A percentile compares a stretch with the other conserved stretches of the same genome.
Evolutionary conservation across 1,139 yeast species (phyloP).

Genomic region (Geotrichum australiense): DNA sequence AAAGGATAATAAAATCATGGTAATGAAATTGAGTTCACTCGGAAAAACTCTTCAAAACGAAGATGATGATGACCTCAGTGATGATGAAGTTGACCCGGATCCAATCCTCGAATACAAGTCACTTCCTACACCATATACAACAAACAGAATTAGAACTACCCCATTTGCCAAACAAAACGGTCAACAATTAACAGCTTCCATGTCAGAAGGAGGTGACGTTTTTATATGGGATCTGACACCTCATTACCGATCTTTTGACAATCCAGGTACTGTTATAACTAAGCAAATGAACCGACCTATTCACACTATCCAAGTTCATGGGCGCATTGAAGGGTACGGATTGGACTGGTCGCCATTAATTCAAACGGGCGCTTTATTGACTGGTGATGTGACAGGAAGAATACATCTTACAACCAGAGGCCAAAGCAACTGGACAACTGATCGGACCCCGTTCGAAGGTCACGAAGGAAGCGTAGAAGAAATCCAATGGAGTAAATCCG

Average conservation of each 20-base stretch:
- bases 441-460: conserved; percentile 60
- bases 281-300: conserved; percentile 71
- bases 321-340: conserved; percentile 96
- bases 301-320: conserved; percentile 81
- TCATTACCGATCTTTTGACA: conserved; percentile 76
- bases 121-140: conserved; percentile 70
- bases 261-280: conserved; percentile 79
- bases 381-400: conserved; percentile 88
- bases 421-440: conserved; percentile 78
- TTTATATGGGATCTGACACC: conserved; percentile 73
- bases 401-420: conserved; percentile 72
- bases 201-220: conserved; percentile 89
- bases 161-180: conserved; percentile 73
- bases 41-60: conserved; percentile 80
- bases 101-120: conserved; percentile 84
- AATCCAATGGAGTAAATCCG: conserved; percentile 93
- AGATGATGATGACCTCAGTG: conserved; percentile 66
- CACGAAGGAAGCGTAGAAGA: conserved; percentile 78
- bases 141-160: conserved; percentile 80
- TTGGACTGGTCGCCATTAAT: conserved; percentile 92
- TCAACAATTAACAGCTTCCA: conserved; percentile 80
- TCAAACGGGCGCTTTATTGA: conserved; percentile 69
- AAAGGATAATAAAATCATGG: conserved; percentile 80
- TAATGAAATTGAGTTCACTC: conserved; percentile 75
- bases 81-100: conserved; percentile 63